Base-by-base conservation (phyloP, 1,139 yeast species). In the Yamadazyma trypodendri region DNA sequence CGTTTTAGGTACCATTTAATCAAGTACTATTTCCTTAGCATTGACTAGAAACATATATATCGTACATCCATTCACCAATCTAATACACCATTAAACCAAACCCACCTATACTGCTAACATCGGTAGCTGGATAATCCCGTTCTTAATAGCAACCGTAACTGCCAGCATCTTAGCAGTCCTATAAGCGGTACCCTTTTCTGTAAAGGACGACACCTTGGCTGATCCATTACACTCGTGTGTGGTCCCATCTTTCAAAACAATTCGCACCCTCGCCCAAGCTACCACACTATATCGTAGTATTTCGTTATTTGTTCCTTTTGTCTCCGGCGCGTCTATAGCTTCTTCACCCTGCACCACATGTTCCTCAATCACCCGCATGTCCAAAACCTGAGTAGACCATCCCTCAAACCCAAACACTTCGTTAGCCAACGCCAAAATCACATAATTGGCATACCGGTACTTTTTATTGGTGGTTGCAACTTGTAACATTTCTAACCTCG, bases 381-480 rank as follows among this genome's bases (percentile, higher is more conserved):
- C 24, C 33, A 63, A 52, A 8, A 84, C 59, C 41, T 68, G 69
- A 1, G 79, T 68, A 17, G 74, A 67, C 94, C 94, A 84, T 21
- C 88, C 89, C 37, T 71, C 59, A 47, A 61, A 71, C 2, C 90
- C 92, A 62, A 83, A 84, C 3, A 75, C 65, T 30, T 72, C 77
- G 50, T 84, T 84, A 3, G 89, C 86, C 22, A 79, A 54, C 17
- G 61, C 61, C 31, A 80, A 63, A 3, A 78, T 66, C 27, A 61
- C 39, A 15, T 51, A 46, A 6, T 45, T 13, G 62, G 49, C 16
- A 48, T 44, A 10, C 39, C 43, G 31, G 36, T 23, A 28, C 34
- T 37, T 13, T 35, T 30, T 30, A 1, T 34, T 46, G 2, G 49
- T 36, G 20, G 50, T 52, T 31, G 50, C 49, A 30, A 43, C 43